phyloP scores from a whole-genome alignment of 1,284 basidiomycete genomes.

The Phylloporus sp. region DNA sequence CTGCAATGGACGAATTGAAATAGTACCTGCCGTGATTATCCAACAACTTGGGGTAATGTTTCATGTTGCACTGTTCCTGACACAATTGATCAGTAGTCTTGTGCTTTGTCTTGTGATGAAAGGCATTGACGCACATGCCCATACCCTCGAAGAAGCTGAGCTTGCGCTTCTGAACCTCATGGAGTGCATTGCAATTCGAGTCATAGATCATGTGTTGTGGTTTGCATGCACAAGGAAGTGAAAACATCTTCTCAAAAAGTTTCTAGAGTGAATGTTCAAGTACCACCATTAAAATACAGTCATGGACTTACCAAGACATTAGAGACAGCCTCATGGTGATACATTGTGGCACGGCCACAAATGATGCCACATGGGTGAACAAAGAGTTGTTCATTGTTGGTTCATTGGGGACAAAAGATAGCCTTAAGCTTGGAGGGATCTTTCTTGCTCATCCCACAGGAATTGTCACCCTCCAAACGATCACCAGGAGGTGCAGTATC shows the following conservation, averaged over 20 bases:
- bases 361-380: background rate
- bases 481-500: no score
- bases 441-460: no score
- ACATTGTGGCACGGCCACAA: background rate
- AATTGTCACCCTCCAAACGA: no score
- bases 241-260: background rate
- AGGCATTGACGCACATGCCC: no score
- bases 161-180: background rate
- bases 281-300: no score
- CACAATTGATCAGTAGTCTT: background rate
- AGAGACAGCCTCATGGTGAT: background rate
- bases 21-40: background rate
- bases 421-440: background rate
- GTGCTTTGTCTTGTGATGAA: background rate
- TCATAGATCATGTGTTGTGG: background rate
- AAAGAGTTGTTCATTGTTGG: background rate
- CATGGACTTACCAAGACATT: background rate
- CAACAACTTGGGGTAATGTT: background rate
- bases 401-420: background rate
- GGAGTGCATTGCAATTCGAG: background rate
- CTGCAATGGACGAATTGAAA: background rate
- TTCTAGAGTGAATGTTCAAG: no score
- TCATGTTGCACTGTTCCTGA: conserved; percentile 1
- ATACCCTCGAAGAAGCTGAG: background rate
- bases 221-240: background rate